Base-by-base conservation (phyloP, 257 asterid species). In the Solanum ossicruentum region DNA sequence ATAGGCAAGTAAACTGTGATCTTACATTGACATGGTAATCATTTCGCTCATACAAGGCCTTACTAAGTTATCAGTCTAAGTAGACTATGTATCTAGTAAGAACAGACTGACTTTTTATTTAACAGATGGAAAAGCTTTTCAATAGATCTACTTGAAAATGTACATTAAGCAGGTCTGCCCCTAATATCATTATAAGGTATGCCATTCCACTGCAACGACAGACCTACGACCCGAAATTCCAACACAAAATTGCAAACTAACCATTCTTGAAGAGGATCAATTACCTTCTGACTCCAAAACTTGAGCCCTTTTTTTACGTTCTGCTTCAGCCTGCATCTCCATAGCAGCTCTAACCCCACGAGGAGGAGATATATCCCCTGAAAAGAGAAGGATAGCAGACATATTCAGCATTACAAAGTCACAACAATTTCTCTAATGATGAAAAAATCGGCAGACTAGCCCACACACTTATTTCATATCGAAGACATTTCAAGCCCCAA, bases 241-340 rank as follows among this genome's bases (percentile, higher is more conserved):
- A 26, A 77, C 45, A 52, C 3, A 51, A 26, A 49, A 69, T 43
- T 45, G 21, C 66, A 36, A 83, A 75, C 65, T 51, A 54, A 67
- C 47, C 65, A 55, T 28, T 79, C 26, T 36, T 54, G 47, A 45
- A 77, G 41, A 75, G 84, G 82, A 28, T 26, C 51, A 17, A 51
- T 72, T 86, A 93, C 99, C 99, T 93, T 96, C 99, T 72, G 98
- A 94, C 88, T 93, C 98, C 84, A 96, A 84, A 84, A 96, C 88
- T 88, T 93, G 98, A 84, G 98, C 99, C 88, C 99, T 92, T 91
- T 87, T 93, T 88, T 91, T 95, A 23, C 98, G 98, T 88, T 96
- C 99, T 63, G 99, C 99, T 90, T 96, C 99, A 56, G 97, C 98
- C 88, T 96, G 99, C 98, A 96, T 93, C 90, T 94, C 98, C 99